A percentile compares a stretch with the other conserved stretches of the same genome.
Conservation (phyloP, 1,284 basidiomycete genomes). For the Ganoderma sinense region DNA sequence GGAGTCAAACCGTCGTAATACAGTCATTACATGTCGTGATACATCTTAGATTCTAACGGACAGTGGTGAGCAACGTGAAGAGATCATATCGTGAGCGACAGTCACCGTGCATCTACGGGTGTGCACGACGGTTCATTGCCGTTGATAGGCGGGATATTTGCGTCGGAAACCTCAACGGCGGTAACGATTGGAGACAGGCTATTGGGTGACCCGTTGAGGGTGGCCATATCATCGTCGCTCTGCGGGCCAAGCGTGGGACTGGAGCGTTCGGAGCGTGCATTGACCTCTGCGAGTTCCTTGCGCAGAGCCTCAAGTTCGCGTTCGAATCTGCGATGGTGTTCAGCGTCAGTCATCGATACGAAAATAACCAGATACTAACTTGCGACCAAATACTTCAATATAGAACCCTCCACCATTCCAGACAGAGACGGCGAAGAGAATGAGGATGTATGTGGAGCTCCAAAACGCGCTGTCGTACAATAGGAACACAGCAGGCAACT, state of each 20-base stretch:
- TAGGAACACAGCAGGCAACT: slow-evolving; percentile 84
- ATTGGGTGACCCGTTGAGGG: slow-evolving; percentile 36
- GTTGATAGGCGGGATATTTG: slow-evolving; percentile 16
- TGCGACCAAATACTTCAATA: slow-evolving; percentile 94
- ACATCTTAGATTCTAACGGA: slow-evolving; percentile 9
- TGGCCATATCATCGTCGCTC: slow-evolving; percentile 40
- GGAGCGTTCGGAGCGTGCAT: slow-evolving; percentile 50
- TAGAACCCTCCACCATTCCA: slow-evolving; percentile 91
- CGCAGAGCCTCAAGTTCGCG: slow-evolving; percentile 88
- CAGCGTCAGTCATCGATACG: slow-evolving; percentile 7
- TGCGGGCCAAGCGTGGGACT: slow-evolving; percentile 53
- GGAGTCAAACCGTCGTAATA: slow-evolving; percentile 7
- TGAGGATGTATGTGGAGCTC: slow-evolving; percentile 79
- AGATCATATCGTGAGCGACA: neutral
- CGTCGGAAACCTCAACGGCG: slow-evolving; percentile 31
- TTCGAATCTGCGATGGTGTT: slow-evolving; percentile 71
- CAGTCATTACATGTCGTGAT: slow-evolving; percentile 27
- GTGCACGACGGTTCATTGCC: slow-evolving; percentile 2
- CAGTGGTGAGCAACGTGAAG: neutral
- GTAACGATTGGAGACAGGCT: slow-evolving; percentile 34
- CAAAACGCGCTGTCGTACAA: slow-evolving; percentile 81
- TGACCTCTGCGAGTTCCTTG: slow-evolving; percentile 81
- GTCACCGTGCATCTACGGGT: neutral
- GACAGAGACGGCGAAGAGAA: slow-evolving; percentile 83
- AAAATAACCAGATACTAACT: slow-evolving; percentile 61